Conservation (phyloP, 2,329 filamentous ascomycete genomes). For the Pseudocercospora crystallina region DNA sequence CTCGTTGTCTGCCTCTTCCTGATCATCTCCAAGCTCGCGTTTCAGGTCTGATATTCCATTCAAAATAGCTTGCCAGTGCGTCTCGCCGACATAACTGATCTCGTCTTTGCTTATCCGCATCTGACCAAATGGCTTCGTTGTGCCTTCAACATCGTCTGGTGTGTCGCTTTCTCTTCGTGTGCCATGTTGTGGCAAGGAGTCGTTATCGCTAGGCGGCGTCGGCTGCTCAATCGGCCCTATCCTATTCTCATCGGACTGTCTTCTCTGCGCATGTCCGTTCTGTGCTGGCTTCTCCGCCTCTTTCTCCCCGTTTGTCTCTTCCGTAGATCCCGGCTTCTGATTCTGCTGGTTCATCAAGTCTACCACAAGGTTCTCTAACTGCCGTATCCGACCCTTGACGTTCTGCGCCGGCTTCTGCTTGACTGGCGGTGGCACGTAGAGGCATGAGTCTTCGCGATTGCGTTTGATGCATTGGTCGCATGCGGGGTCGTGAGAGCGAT, state of each 20-base stretch:
- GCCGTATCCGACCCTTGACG: slow-evolving; percentile 37
- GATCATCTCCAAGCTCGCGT: slow-evolving; percentile 32
- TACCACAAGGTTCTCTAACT: slow-evolving; percentile 37
- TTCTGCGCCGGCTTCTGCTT: slow-evolving; percentile 35
- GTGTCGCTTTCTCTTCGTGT: slow-evolving; percentile 5
- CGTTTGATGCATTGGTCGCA: slow-evolving; percentile 42
- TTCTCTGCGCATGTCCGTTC: background rate
- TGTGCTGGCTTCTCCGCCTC: background rate
- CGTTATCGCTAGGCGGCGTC: slow-evolving; percentile 34
- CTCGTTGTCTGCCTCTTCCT: slow-evolving; percentile 22
- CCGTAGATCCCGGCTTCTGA: slow-evolving; percentile 1
- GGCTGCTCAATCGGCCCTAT: slow-evolving; percentile 20
- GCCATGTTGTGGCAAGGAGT: slow-evolving; percentile 13
- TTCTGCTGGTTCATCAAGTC: slow-evolving; percentile 37
- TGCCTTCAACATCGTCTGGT: slow-evolving; percentile 46
- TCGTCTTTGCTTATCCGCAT: slow-evolving; percentile 76
- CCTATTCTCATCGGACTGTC: slow-evolving; percentile 1
- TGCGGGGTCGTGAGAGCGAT: slow-evolving; percentile 33
- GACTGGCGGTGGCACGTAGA: slow-evolving; percentile 34
- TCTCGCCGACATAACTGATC: slow-evolving; percentile 77
- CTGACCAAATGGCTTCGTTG: slow-evolving; percentile 73
- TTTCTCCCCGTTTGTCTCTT: background rate
- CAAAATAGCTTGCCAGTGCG: slow-evolving; percentile 79
- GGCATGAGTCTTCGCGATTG: slow-evolving; percentile 30
- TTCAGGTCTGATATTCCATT: slow-evolving; percentile 54